Evolutionary conservation across 306 rosid species (phyloP).

Genomic region (Trichosanthes truncata): DNA sequence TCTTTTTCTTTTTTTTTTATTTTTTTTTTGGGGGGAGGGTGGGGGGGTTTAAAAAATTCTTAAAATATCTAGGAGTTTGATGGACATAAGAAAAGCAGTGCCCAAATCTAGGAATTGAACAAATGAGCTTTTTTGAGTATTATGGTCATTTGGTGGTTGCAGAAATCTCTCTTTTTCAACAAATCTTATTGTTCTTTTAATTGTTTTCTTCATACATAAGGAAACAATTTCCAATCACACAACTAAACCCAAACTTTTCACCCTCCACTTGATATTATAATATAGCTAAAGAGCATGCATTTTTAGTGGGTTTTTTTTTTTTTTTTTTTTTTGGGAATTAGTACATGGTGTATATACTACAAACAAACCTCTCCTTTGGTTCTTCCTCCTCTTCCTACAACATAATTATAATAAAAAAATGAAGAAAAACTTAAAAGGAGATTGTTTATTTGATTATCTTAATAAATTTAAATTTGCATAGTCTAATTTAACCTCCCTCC

Average conservation of each 20-base stretch:
- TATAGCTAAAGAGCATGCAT: not conserved
- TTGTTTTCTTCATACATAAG: not conserved
- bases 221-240: not conserved
- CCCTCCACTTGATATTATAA: not conserved
- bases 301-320: not conserved
- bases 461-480: too few relatives aligned
- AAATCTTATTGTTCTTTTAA: not conserved
- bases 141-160: conserved; percentile 6
- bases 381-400: not conserved
- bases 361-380: too few relatives aligned
- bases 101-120: not conserved
- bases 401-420: not conserved
- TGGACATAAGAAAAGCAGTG: not conserved
- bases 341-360: not conserved
- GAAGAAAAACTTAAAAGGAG: not conserved
- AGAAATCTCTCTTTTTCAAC: not conserved
- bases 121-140: not conserved
- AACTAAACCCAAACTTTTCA: not conserved
- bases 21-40: too few relatives aligned
- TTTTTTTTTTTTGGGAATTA: too few relatives aligned
- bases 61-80: not conserved
- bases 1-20: not conserved
- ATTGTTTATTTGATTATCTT: too few relatives aligned
- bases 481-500: too few relatives aligned
- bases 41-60: not conserved